Conservation (phyloP, 2,329 filamentous ascomycete species). For the Graphilbum sp. region DNA sequence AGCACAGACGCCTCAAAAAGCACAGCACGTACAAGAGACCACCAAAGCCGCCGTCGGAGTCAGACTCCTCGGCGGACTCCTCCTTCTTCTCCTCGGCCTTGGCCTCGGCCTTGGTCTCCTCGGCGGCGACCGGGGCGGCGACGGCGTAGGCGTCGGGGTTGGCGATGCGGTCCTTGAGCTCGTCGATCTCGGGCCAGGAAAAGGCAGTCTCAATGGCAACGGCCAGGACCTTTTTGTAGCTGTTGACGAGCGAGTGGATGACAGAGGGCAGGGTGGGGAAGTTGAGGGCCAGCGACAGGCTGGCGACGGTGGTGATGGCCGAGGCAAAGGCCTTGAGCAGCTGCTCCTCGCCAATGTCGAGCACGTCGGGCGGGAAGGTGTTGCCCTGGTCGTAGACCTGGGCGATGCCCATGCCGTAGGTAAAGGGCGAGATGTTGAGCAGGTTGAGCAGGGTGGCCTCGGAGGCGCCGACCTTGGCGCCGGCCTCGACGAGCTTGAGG, state of each 20-base stretch:
- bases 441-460: constrained; percentile 98
- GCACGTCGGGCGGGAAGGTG: constrained; percentile 67
- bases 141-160: constrained; percentile 95
- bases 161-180: constrained; percentile 98
- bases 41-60: constrained; percentile 55
- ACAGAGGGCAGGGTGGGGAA: constrained; percentile 94
- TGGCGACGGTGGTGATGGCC: constrained; percentile 75
- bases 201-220: constrained; percentile 82
- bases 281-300: constrained; percentile 80
- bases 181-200: constrained; percentile 88
- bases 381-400: constrained; percentile 98
- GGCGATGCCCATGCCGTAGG: constrained; percentile 90
- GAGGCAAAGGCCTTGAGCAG: constrained; percentile 68
- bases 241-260: constrained; percentile 91
- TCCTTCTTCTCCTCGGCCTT: constrained; percentile 48
- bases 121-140: constrained; percentile 53
- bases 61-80: constrained; percentile 52
- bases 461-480: constrained; percentile 90
- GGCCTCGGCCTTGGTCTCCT: constrained; percentile 34
- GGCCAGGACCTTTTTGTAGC: constrained; percentile 91
- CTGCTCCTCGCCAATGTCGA: constrained; percentile 92
- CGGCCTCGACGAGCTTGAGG: constrained; percentile 91
- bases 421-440: constrained; percentile 99
- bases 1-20: background rate
- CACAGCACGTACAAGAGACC: constrained; percentile 58